Evolutionary conservation across 371 early-diverging fungal genomes (phyloP).

Genomic region (Rhizopus sp.): DNA sequence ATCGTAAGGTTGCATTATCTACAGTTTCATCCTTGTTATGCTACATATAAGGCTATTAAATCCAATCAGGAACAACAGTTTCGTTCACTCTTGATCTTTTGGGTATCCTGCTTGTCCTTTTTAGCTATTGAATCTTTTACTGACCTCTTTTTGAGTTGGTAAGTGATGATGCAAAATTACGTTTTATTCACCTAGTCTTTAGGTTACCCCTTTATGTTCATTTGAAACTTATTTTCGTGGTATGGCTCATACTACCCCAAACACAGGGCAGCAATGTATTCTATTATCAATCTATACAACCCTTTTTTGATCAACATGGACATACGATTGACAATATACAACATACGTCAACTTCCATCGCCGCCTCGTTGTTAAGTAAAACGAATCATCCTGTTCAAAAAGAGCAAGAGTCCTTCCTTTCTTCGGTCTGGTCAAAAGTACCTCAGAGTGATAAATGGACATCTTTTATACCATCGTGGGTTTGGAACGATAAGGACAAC

Average conservation of each 20-base stretch:
- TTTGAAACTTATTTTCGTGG: slow-evolving; percentile 32
- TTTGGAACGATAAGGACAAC: too few relatives aligned
- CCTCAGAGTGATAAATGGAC: too few relatives aligned
- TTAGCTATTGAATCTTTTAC: slow-evolving; percentile 42
- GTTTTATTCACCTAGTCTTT: slow-evolving; percentile 1
- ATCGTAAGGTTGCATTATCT: slow-evolving; percentile 34
- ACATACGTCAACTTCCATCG: too few relatives aligned
- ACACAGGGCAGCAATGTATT: slow-evolving; percentile 29
- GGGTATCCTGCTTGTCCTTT: slow-evolving; percentile 43
- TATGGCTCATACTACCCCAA: slow-evolving; percentile 52
- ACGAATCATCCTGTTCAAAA: too few relatives aligned
- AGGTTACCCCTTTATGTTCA: slow-evolving; percentile 52
- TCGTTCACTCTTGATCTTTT: slow-evolving; percentile 45
- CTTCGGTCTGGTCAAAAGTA: too few relatives aligned
- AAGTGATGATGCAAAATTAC: slow-evolving; percentile 4
- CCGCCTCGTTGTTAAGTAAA: too few relatives aligned
- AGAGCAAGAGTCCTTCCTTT: too few relatives aligned
- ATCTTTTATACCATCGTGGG: too few relatives aligned
- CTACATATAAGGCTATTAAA: slow-evolving; percentile 45
- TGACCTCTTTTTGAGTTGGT: slow-evolving; percentile 50
- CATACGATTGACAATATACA: too few relatives aligned
- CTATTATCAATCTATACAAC: too few relatives aligned
- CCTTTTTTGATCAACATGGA: background rate
- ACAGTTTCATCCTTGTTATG: slow-evolving; percentile 49
- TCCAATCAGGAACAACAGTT: slow-evolving; percentile 32